Percentiles rank a stretch among this genome's conserved stretches.
phyloP scores from a whole-genome alignment of 768 basidiomycete species.

The Nidularia pulvinata region DNA sequence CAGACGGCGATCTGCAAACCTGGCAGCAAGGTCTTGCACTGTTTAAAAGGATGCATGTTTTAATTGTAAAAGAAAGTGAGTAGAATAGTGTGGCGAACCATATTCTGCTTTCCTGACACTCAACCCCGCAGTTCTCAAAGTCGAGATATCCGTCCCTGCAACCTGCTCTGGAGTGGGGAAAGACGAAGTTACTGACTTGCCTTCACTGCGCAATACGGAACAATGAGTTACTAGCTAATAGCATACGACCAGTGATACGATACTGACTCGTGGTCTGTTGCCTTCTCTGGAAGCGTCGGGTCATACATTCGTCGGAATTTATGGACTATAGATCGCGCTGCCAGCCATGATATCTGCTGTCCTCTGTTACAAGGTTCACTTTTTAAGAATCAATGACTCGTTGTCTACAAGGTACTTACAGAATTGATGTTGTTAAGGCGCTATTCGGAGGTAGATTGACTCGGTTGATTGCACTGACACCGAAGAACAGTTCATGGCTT shows the following conservation, averaged over 20 bases:
- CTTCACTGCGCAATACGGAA: conserved; percentile 8
- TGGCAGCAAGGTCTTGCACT: conserved; percentile 79
- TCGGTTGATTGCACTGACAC: background rate
- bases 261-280: conserved; percentile 47
- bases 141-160: conserved; percentile 51
- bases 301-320: conserved; percentile 79
- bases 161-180: conserved; percentile 81
- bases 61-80: background rate
- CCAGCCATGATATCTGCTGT: conserved; percentile 87
- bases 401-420: conserved; percentile 38
- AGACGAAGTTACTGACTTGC: conserved; percentile 11
- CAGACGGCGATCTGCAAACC: conserved; percentile 82
- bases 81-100: conserved; percentile 39
- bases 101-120: conserved; percentile 91
- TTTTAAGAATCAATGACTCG: background rate
- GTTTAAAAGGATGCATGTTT: background rate
- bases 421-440: conserved; percentile 69
- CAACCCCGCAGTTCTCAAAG: conserved; percentile 73
- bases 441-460: conserved; percentile 26
- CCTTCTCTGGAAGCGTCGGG: conserved; percentile 69
- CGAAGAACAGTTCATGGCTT: background rate
- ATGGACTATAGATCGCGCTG: conserved; percentile 82
- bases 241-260: background rate
- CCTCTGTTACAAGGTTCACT: conserved; percentile 34
- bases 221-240: conserved; percentile 3